A percentile compares a stretch with the other conserved stretches of the same genome.
phyloP scores from a whole-genome alignment of 1,284 basidiomycete genomes.

The Cutaneotrichosporon sp. region DNA sequence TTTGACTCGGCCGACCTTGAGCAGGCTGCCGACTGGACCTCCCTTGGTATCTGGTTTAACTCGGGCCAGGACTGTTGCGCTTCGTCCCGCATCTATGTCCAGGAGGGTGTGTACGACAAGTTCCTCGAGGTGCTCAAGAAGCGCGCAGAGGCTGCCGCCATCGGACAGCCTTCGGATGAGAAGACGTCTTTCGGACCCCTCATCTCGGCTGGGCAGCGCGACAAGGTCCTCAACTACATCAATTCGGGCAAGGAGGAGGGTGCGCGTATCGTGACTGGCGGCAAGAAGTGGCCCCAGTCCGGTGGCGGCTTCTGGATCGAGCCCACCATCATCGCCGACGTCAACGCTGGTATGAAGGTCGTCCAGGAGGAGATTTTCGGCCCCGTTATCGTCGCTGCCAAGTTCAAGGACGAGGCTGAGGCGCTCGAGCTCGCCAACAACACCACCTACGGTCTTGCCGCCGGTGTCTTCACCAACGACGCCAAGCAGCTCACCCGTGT shows the following conservation, averaged over 20 bases:
- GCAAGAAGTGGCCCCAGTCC: conserved; percentile 51
- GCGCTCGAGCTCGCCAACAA: conserved; percentile 69
- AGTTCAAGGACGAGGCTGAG: conserved; percentile 48
- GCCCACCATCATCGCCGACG: conserved; percentile 47
- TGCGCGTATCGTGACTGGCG: conserved; percentile 74
- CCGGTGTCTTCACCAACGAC: conserved; percentile 80
- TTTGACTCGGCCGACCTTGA: conserved; percentile 56
- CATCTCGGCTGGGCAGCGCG: conserved; percentile 77
- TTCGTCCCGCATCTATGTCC: conserved; percentile 59
- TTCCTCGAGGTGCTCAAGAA: conserved; percentile 65
- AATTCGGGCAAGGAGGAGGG: conserved; percentile 79
- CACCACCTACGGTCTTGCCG: conserved; percentile 79
- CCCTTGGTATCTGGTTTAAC: conserved; percentile 38
- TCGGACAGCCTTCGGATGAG: conserved; percentile 70
- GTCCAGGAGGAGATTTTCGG: conserved; percentile 51
- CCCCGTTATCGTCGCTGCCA: conserved; percentile 48
- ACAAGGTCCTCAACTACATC: conserved; percentile 84
- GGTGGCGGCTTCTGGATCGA: conserved; percentile 44
- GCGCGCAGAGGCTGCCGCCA: conserved; percentile 63
- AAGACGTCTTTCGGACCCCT: conserved; percentile 71
- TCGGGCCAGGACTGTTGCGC: conserved; percentile 48
- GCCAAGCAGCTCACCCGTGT: conserved; percentile 80
- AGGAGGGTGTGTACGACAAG: conserved; percentile 72
- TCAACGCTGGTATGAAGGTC: conserved; percentile 32
- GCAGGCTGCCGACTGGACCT: conserved; percentile 61